phyloP scores from a whole-genome alignment of 202 grass and related monocot genomes.

The Panicum hallii region DNA sequence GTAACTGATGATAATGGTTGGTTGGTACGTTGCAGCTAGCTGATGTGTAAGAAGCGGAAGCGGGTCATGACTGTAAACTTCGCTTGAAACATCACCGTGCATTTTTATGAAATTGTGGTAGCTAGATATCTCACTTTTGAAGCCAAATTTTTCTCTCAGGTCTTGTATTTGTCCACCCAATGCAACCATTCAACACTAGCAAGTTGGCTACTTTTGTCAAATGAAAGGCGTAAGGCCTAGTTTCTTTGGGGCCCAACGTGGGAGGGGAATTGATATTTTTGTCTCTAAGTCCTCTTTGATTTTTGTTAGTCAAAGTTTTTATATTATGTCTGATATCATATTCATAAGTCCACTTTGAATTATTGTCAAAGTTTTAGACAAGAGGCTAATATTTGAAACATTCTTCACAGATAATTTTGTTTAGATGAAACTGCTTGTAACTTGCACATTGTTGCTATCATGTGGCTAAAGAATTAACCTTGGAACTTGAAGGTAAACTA shows the following conservation, averaged over 20 bases:
- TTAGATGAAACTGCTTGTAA: neutral
- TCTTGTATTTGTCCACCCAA: conserved; percentile 9
- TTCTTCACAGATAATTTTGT: neutral
- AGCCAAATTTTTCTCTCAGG: neutral
- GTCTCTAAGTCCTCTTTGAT: neutral
- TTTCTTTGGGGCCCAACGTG: neutral
- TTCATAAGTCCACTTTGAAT: neutral
- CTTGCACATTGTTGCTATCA: neutral
- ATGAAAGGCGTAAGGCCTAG: neutral
- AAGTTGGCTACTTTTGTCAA: conserved; percentile 6
- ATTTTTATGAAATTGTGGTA: neutral
- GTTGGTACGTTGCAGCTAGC: too few relatives aligned
- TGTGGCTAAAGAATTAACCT: neutral
- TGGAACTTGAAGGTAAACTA: neutral
- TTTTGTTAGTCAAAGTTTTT: neutral
- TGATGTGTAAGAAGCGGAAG: too few relatives aligned
- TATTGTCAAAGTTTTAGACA: neutral
- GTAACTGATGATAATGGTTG: too few relatives aligned
- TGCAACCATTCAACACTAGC: conserved; percentile 26
- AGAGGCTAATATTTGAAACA: conserved; percentile 3
- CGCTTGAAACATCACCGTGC: neutral
- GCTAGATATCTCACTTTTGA: neutral
- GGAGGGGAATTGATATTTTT: conserved; percentile 13
- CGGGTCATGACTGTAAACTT: neutral
- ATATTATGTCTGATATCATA: neutral